phyloP scores from a whole-genome alignment of 768 basidiomycete genomes.

The Suillus tomentosus region DNA sequence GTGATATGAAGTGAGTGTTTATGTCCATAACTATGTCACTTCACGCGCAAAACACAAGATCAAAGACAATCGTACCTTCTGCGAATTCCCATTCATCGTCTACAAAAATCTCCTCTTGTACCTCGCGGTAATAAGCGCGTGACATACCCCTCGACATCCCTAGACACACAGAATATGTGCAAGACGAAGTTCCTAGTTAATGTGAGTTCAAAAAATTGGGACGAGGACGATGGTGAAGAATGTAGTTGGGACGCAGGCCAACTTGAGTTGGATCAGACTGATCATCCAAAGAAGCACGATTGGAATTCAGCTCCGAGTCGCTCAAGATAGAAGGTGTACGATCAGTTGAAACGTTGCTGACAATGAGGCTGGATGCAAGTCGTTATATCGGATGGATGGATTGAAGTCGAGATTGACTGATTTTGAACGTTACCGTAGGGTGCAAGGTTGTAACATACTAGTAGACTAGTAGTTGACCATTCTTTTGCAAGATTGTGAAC shows the following conservation, averaged over 20 bases:
- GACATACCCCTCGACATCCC: background rate
- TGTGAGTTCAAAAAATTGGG: background rate
- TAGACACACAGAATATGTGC: background rate
- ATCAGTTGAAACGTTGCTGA: constrained; percentile 1
- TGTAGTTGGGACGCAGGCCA: background rate
- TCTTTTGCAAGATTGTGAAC: background rate
- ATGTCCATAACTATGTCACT: constrained; percentile 1
- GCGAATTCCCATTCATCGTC: background rate
- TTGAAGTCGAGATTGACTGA: background rate
- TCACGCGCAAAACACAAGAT: background rate
- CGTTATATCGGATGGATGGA: background rate
- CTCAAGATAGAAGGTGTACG: constrained; percentile 1
- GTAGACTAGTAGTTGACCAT: background rate
- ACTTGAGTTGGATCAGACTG: background rate
- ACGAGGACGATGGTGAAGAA: background rate
- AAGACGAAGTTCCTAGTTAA: background rate
- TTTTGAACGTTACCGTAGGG: background rate
- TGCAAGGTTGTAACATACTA: background rate
- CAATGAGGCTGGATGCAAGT: constrained; percentile 2
- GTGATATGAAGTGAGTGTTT: background rate
- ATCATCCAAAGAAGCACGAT: constrained; percentile 5
- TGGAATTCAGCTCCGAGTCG: constrained; percentile 3
- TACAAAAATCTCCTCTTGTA: background rate
- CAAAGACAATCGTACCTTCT: background rate
- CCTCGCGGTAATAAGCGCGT: constrained; percentile 2